phyloP scores from a whole-genome alignment of 768 basidiomycete genomes.

The Amanita pseudoporphyria region DNA sequence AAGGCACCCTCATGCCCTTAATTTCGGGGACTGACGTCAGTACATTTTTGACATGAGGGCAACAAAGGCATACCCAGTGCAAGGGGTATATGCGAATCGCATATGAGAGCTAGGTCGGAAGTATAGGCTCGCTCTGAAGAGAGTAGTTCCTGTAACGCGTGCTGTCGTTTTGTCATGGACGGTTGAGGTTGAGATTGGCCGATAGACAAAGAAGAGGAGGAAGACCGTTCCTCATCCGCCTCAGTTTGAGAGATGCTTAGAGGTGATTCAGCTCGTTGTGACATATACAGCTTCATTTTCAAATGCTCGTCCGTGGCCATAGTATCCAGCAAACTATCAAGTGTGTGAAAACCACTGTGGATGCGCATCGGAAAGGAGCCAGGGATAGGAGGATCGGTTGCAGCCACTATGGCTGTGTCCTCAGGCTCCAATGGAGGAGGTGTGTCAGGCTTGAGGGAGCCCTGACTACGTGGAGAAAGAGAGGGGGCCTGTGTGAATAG shows the following conservation, averaged over 20 bases:
- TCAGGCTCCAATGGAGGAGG: slow-evolving; percentile 1
- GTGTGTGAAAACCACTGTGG: not conserved
- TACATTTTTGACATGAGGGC: slow-evolving; percentile 19
- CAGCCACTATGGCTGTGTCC: slow-evolving; percentile 3
- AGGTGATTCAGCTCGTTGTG: not conserved
- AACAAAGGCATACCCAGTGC: slow-evolving; percentile 44
- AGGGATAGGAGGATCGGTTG: slow-evolving; percentile 7
- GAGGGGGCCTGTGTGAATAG: slow-evolving; percentile 16
- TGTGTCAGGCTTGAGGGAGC: not conserved
- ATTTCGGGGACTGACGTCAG: slow-evolving; percentile 7
- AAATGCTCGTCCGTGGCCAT: slow-evolving; percentile 1
- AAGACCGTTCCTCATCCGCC: slow-evolving; percentile 7
- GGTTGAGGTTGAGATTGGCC: slow-evolving; percentile 5
- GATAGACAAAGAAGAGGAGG: slow-evolving; percentile 18
- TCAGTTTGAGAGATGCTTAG: slow-evolving; percentile 1
- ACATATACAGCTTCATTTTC: not conserved
- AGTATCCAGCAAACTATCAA: slow-evolving; percentile 1
- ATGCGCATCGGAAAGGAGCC: slow-evolving; percentile 7
- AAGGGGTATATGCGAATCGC: slow-evolving; percentile 70
- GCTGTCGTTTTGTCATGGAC: slow-evolving; percentile 58
- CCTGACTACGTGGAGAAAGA: not conserved
- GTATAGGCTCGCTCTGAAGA: slow-evolving; percentile 77
- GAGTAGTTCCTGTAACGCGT: slow-evolving; percentile 70
- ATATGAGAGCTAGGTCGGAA: slow-evolving; percentile 70
- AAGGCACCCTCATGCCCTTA: slow-evolving; percentile 26